Percentiles rank a stretch among this genome's conserved stretches.
These are phyloP conservation scores for Candida berthetii DNA, from an alignment of 805 yeast species.

Conservation along the genomic window DNA sequence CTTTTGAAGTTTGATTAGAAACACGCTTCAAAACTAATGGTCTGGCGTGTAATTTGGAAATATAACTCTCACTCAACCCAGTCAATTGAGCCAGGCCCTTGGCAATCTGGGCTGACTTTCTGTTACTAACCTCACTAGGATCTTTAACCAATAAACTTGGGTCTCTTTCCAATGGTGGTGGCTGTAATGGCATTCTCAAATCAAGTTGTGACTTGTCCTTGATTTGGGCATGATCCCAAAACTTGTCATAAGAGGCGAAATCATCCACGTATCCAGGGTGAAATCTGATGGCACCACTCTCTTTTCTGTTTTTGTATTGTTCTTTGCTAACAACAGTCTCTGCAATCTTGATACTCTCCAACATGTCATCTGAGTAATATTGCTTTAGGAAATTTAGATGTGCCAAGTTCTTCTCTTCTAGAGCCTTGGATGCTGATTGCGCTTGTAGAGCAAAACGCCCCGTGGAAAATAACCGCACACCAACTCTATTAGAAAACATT, in stretches of 20 bases:
- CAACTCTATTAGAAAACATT: neutral
- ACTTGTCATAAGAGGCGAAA: slow-evolving; percentile 61
- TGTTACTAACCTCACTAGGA: slow-evolving; percentile 14
- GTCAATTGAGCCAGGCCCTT: slow-evolving; percentile 55
- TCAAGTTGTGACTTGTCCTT: slow-evolving; percentile 35
- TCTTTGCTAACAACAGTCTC: slow-evolving; percentile 69
- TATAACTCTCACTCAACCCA: slow-evolving; percentile 58
- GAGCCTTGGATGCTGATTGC: neutral
- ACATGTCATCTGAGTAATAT: slow-evolving; percentile 76
- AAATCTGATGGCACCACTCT: slow-evolving; percentile 40
- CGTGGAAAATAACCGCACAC: neutral
- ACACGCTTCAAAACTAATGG: slow-evolving; percentile 75
- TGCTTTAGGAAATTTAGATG: slow-evolving; percentile 42
- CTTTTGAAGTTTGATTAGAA: slow-evolving; percentile 87
- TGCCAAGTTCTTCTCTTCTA: slow-evolving; percentile 11
- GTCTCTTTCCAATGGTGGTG: slow-evolving; percentile 46
- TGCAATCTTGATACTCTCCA: slow-evolving; percentile 76
- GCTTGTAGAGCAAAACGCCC: neutral
- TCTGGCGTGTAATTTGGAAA: slow-evolving; percentile 54
- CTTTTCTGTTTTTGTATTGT: slow-evolving; percentile 40
- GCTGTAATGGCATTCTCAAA: slow-evolving; percentile 48
- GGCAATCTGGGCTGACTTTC: slow-evolving; percentile 28
- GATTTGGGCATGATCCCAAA: slow-evolving; percentile 61
- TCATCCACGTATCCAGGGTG: slow-evolving; percentile 73
- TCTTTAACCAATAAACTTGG: slow-evolving; percentile 33